phyloP scores from a whole-genome alignment of 306 rosid species.

The Ceratonia siliqua region DNA sequence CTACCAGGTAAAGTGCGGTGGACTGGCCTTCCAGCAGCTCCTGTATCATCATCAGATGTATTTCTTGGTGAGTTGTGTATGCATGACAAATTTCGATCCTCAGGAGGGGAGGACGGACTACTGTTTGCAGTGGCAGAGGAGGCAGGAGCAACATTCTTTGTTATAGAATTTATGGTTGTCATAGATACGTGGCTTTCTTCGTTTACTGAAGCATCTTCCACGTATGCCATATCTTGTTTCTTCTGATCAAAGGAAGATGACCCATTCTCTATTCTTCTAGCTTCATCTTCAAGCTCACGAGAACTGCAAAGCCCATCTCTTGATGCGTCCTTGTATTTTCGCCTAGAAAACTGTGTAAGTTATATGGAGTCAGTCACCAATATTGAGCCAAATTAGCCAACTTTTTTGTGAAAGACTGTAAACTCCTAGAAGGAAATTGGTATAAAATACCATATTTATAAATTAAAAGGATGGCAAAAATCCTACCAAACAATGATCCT shows the following conservation, averaged over 20 bases:
- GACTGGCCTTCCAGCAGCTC: slow-evolving; percentile 73
- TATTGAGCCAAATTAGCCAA: slow-evolving; percentile 13
- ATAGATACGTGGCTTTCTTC: slow-evolving; percentile 65
- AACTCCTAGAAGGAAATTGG: not conserved
- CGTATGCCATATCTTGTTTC: slow-evolving; percentile 52
- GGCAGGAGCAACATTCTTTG: slow-evolving; percentile 53
- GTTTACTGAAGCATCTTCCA: slow-evolving; percentile 57
- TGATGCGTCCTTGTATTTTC: slow-evolving; percentile 76
- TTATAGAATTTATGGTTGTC: slow-evolving; percentile 49
- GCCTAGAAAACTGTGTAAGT: slow-evolving; percentile 61
- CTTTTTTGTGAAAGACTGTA: slow-evolving; percentile 6
- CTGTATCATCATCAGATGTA: slow-evolving; percentile 79
- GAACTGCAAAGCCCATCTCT: slow-evolving; percentile 68
- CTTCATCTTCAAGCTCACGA: slow-evolving; percentile 73
- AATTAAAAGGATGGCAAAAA: slow-evolving; percentile 8
- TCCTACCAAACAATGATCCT: slow-evolving; percentile 75
- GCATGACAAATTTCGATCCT: slow-evolving; percentile 68
- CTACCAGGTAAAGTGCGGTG: slow-evolving; percentile 96
- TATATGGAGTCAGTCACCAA: slow-evolving; percentile 25
- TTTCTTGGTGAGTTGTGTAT: slow-evolving; percentile 68
- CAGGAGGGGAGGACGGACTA: slow-evolving; percentile 64
- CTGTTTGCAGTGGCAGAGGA: slow-evolving; percentile 64
- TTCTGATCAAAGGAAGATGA: slow-evolving; percentile 67
- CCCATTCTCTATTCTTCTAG: slow-evolving; percentile 61
- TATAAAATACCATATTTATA: slow-evolving; percentile 15